Evolutionary conservation across 257 asterid genomes (phyloP).

Genomic region (Solanum gracilifrons): DNA sequence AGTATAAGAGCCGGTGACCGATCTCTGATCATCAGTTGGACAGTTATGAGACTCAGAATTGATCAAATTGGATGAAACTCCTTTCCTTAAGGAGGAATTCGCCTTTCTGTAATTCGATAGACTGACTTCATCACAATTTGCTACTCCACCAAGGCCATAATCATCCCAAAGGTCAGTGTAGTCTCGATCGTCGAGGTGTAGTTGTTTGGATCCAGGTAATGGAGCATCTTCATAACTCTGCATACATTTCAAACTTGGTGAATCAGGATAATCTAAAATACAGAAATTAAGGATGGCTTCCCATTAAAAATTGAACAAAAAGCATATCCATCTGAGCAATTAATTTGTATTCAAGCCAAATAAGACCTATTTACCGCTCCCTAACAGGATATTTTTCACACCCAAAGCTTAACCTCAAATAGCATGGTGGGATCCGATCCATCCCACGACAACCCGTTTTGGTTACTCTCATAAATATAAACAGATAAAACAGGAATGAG

Average conservation of each 20-base stretch:
- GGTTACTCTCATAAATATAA: background rate
- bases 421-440: background rate
- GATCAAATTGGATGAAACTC: constrained; percentile 9
- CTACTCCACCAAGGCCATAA: constrained; percentile 17
- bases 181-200: constrained; percentile 25
- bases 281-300: background rate
- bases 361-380: background rate
- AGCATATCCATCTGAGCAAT: background rate
- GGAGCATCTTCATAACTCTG: constrained; percentile 91
- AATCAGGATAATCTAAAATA: background rate
- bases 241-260: background rate
- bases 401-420: background rate
- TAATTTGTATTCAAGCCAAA: background rate
- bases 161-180: constrained; percentile 51
- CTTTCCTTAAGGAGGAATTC: constrained; percentile 44
- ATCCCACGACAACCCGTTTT: background rate
- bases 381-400: background rate
- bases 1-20: constrained; percentile 27
- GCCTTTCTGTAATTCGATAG: constrained; percentile 35
- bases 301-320: background rate
- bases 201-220: constrained; percentile 47
- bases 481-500: background rate
- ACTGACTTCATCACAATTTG: constrained; percentile 18
- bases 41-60: constrained; percentile 21
- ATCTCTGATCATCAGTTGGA: constrained; percentile 36